Conservation (phyloP, 2,329 filamentous ascomycete species). For the Dichotomopilus funicola region DNA sequence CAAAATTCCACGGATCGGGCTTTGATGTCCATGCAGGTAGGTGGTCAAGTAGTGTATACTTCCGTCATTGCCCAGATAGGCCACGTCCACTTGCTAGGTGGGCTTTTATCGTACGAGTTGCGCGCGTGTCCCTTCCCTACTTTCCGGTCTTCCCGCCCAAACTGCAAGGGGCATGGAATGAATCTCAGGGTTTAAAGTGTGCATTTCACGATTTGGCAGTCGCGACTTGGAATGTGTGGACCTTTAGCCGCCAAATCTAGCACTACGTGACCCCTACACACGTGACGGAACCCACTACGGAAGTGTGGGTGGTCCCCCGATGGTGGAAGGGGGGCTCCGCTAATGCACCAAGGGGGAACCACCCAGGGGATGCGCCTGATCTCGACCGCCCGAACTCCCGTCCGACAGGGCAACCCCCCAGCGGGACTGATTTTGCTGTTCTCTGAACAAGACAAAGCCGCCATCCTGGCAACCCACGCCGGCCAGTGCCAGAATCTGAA, state of each 20-base stretch:
- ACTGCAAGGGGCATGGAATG: background rate
- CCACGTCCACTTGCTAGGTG: too few relatives aligned
- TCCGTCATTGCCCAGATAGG: too few relatives aligned
- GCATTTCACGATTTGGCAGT: too few relatives aligned
- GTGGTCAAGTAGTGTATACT: too few relatives aligned
- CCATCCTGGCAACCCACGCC: conserved; percentile 16
- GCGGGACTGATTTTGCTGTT: conserved; percentile 14
- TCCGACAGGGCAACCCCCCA: conserved; percentile 11
- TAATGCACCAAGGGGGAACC: conserved; percentile 14
- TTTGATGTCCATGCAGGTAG: too few relatives aligned
- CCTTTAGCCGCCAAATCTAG: conserved; percentile 12
- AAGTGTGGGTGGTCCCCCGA: too few relatives aligned
- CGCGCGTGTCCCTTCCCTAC: conserved; percentile 1
- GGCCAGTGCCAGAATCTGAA: background rate
- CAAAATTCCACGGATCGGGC: too few relatives aligned
- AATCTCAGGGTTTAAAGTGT: too few relatives aligned
- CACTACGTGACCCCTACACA: conserved; percentile 15
- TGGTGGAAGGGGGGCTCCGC: conserved; percentile 7
- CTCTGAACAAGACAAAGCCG: conserved; percentile 11
- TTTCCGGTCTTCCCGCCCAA: background rate
- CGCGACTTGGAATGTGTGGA: background rate
- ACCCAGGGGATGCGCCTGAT: conserved; percentile 16
- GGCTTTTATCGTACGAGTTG: too few relatives aligned
- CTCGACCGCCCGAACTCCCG: conserved; percentile 14
- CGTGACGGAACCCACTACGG: conserved; percentile 15